phyloP scores from a whole-genome alignment of 768 basidiomycete species.

The Hericium rajendrae region DNA sequence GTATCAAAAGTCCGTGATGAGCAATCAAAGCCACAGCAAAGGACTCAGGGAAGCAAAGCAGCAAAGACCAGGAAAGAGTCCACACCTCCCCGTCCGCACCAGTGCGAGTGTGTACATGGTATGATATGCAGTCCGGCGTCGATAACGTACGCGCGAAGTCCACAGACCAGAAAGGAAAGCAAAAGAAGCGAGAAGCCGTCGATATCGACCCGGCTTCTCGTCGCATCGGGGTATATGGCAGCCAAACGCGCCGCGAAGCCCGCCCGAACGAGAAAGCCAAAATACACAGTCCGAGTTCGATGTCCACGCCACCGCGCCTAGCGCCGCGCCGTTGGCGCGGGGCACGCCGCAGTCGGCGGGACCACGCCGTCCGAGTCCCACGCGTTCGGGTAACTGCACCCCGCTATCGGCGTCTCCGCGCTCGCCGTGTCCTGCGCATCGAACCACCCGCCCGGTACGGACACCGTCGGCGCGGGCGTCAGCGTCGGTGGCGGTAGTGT shows the following conservation, averaged over 20 bases:
- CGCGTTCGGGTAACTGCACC: conserved; percentile 55
- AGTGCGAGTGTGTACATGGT: no score
- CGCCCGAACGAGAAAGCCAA: not conserved
- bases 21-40: no score
- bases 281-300: not conserved
- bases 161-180: no score
- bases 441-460: conserved; percentile 47
- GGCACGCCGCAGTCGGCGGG: conserved; percentile 13
- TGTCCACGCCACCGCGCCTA: not conserved
- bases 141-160: no score
- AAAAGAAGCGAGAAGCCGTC: no score
- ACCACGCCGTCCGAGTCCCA: conserved; percentile 26
- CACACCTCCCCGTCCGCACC: no score
- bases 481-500: conserved; percentile 50
- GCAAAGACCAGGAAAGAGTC: no score
- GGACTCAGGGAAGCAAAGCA: no score
- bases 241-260: not conserved
- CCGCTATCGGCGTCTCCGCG: conserved; percentile 49
- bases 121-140: no score
- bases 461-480: conserved; percentile 29
- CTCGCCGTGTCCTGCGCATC: conserved; percentile 38
- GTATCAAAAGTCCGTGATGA: no score
- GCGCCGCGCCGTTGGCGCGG: not conserved
- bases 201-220: not conserved
- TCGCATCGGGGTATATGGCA: no score